Evolutionary conservation across 192 early-diverging fungal species (phyloP), one percentile per base, ranked within the genome.

Genomic region (Haplosporangium gracile): DNA sequence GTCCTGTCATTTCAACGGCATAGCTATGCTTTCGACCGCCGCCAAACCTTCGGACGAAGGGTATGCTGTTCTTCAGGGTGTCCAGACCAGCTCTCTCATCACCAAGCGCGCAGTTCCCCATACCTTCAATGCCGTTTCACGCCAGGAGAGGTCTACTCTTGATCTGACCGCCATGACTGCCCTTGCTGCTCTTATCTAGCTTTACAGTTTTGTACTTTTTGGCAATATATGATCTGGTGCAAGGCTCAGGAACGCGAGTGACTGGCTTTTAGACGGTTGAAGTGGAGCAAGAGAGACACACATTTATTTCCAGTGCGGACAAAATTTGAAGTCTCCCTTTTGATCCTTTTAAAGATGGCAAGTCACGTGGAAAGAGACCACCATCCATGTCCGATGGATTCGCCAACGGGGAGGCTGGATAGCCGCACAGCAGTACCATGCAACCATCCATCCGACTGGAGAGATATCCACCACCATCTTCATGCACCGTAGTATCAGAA

Each of bases 321-420:
- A 65, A 57, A 72, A 76, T 38, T 72, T 32, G 26, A 1, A 65
- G 55, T 83, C 82, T 77, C 76, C 77, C 82, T 77, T 83, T 83
- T 83, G 76, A 78, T 73, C 75, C 82, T 74, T 55, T 82, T 77
- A 75, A 82, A 82, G 81, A 82, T 82, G 81, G 81, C 75, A 76
- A 76, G 81, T 82, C 75, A 82, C 81, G 40, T 74, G 79, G 60
- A 47, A 45, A 43, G 40, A 72, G 51, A 68, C 63, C 18, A 51
- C 70, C 63, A 63, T 57, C 38, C 39, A 40, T 36, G 36, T 40
- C 18, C 32, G 71, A 71, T 63, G 51, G 40, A 73, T 80, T 24
- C 49, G 57, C n/a, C 26, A 8, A 11, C 2, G 29, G 29, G 60
- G 26, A 51, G 49, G 49, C 49, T 29, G 3, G 60, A 65, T 65